Conservation (phyloP, 2,329 filamentous ascomycete genomes). For the Phyllosticta paracitricarpa region DNA sequence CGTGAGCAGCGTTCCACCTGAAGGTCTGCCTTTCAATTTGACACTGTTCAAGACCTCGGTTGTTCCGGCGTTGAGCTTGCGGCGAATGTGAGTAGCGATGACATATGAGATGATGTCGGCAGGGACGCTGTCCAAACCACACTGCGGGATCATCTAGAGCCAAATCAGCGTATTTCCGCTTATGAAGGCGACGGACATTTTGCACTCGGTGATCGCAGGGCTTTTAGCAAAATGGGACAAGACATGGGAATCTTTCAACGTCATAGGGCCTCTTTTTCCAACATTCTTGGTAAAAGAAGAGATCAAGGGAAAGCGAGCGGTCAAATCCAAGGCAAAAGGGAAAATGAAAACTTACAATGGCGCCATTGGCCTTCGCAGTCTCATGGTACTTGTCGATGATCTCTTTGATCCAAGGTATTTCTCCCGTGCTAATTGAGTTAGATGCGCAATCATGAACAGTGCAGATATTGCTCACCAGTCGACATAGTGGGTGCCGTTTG, state of each 20-base stretch:
- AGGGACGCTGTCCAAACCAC: constrained; percentile 52
- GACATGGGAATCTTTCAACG: not conserved
- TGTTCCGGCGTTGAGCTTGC: constrained; percentile 40
- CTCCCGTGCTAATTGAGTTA: constrained; percentile 42
- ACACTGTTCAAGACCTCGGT: constrained; percentile 44
- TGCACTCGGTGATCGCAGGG: not conserved
- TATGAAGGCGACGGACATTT: not conserved
- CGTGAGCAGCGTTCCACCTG: constrained; percentile 55
- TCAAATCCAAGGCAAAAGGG: not conserved
- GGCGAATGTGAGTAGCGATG: constrained; percentile 43
- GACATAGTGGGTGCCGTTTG: constrained; percentile 56
- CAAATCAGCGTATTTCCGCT: not conserved
- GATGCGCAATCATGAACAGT: not conserved
- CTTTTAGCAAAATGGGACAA: not conserved
- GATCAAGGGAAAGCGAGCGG: not conserved
- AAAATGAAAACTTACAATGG: constrained; percentile 39
- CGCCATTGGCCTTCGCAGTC: constrained; percentile 47
- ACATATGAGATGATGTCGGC: constrained; percentile 48
- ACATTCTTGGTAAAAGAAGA: not conserved
- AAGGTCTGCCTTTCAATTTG: constrained; percentile 38
- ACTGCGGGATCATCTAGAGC: constrained; percentile 47
- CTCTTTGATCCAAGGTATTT: constrained; percentile 53
- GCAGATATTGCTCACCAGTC: constrained; percentile 38
- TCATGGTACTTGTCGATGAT: constrained; percentile 53
- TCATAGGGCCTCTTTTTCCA: too few relatives aligned